phyloP scores from a whole-genome alignment of 169 alveolate genomes.

The Theileria luwenshuni region DNA sequence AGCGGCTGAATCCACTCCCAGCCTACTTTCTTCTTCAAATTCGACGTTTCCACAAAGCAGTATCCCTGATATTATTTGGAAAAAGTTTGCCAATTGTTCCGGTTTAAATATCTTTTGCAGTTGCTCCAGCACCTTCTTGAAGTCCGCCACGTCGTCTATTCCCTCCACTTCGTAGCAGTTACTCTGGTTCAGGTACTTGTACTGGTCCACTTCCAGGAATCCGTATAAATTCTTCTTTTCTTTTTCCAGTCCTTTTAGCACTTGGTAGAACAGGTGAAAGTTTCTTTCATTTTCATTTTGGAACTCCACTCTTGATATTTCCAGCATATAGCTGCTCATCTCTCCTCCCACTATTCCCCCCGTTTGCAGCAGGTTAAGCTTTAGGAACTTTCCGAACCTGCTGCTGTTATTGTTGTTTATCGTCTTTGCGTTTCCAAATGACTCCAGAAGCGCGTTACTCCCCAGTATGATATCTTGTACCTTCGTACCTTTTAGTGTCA shows the following conservation, averaged over 20 bases:
- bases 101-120: conserved; percentile 44
- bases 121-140: conserved; percentile 38
- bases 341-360: conserved; percentile 91
- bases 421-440: conserved; percentile 99
- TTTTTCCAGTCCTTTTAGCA: conserved; percentile 69
- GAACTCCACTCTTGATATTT: conserved; percentile 91
- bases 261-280: conserved; percentile 94
- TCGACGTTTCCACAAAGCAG: conserved; percentile 78
- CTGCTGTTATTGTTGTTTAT: conserved; percentile 95
- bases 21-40: conserved; percentile 62
- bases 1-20: conserved; percentile 72
- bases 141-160: conserved; percentile 76
- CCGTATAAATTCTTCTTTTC: conserved; percentile 37
- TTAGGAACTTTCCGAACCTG: conserved; percentile 97
- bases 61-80: conserved; percentile 69
- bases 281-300: conserved; percentile 91
- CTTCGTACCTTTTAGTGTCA: background rate
- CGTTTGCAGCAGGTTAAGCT: conserved; percentile 86
- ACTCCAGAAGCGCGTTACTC: conserved; percentile 96
- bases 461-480: conserved; percentile 63
- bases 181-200: conserved; percentile 65
- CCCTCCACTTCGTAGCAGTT: conserved; percentile 77
- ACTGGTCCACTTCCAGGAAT: conserved; percentile 45
- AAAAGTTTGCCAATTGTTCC: conserved; percentile 30
- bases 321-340: conserved; percentile 94